Percentiles rank a stretch among this genome's conserved stretches.
phyloP scores from a whole-genome alignment of 495 filamentous ascomycete genomes.

The Cercophora samala region DNA sequence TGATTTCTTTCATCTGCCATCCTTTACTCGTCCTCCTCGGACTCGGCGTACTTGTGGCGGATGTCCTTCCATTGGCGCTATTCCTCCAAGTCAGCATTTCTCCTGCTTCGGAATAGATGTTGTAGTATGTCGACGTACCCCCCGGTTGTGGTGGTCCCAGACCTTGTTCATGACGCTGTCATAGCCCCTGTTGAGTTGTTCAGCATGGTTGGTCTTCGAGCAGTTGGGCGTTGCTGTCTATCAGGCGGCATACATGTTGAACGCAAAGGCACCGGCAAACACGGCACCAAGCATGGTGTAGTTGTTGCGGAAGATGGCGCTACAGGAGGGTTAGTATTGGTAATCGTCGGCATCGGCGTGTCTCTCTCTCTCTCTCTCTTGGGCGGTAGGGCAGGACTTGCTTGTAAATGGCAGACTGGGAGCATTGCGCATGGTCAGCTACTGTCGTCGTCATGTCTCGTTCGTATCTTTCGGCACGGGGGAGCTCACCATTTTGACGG shows the following conservation, averaged over 20 bases:
- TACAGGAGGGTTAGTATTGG: conserved; percentile 44
- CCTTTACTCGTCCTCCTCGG: conserved; percentile 36
- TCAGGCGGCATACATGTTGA: conserved; percentile 73
- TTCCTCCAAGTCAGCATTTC: conserved; percentile 33
- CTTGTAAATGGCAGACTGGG: conserved; percentile 70
- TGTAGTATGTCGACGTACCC: conserved; percentile 58
- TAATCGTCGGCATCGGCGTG: conserved; percentile 14
- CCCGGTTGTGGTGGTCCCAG: conserved; percentile 86
- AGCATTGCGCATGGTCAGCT: conserved; percentile 35
- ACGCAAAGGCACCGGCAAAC: conserved; percentile 83
- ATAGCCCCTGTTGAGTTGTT: conserved; percentile 58
- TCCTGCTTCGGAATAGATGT: not conserved
- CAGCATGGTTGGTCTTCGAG: conserved; percentile 19
- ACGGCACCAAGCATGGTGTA: conserved; percentile 78
- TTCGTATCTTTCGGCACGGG: not conserved
- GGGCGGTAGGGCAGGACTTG: conserved; percentile 49
- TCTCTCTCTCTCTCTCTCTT: conserved; percentile 5
- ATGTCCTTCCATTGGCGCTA: conserved; percentile 99
- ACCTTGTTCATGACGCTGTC: conserved; percentile 71
- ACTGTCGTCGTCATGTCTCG: too few species aligned
- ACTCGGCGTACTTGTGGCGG: conserved; percentile 70
- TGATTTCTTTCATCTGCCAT: conserved; percentile 1
- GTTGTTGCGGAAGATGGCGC: conserved; percentile 81
- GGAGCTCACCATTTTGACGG: conserved; percentile 40
- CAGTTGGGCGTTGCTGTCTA: not conserved